Evolutionary conservation across 2,329 filamentous ascomycete genomes (phyloP).

Genomic region (Coccinonectria pachysandricola): DNA sequence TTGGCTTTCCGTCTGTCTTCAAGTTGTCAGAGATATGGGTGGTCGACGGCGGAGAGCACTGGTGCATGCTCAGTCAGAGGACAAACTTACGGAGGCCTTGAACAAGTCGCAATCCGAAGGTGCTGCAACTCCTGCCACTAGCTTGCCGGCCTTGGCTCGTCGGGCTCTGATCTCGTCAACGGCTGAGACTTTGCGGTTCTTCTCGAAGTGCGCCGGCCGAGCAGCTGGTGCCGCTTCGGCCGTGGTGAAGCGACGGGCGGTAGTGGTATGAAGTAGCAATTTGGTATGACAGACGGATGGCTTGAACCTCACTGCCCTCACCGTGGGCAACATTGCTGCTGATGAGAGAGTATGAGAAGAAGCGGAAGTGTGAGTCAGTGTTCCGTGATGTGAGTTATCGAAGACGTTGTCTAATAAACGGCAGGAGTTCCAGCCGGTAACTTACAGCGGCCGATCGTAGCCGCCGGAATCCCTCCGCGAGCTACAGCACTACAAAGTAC

Average conservation of each 20-base stretch:
- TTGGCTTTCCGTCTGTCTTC: slow-evolving; percentile 49
- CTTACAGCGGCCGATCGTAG: slow-evolving; percentile 17
- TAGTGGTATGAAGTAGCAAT: slow-evolving; percentile 9
- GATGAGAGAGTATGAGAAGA: background rate
- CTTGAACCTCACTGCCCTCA: slow-evolving; percentile 12
- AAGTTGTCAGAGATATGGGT: slow-evolving; percentile 1
- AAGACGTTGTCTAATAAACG: slow-evolving; percentile 9
- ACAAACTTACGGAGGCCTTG: slow-evolving; percentile 55
- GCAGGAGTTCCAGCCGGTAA: slow-evolving; percentile 10
- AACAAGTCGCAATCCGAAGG: slow-evolving; percentile 73
- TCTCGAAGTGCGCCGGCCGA: slow-evolving; percentile 15
- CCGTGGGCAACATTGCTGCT: slow-evolving; percentile 11
- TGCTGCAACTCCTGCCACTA: slow-evolving; percentile 68
- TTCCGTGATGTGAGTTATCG: slow-evolving; percentile 1
- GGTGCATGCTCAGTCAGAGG: too few relatives aligned
- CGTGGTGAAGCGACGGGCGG: slow-evolving; percentile 10
- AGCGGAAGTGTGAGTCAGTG: background rate
- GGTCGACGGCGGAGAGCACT: too few relatives aligned
- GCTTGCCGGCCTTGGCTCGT: slow-evolving; percentile 59
- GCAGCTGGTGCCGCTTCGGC: slow-evolving; percentile 17
- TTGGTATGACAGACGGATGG: slow-evolving; percentile 5
- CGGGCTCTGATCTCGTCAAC: slow-evolving; percentile 23
- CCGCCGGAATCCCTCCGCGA: slow-evolving; percentile 18
- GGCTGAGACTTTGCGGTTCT: slow-evolving; percentile 13
- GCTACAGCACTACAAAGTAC: too few relatives aligned